phyloP scores from a whole-genome alignment of 371 early-diverging fungal genomes.

The Scutellospora calospora region DNA sequence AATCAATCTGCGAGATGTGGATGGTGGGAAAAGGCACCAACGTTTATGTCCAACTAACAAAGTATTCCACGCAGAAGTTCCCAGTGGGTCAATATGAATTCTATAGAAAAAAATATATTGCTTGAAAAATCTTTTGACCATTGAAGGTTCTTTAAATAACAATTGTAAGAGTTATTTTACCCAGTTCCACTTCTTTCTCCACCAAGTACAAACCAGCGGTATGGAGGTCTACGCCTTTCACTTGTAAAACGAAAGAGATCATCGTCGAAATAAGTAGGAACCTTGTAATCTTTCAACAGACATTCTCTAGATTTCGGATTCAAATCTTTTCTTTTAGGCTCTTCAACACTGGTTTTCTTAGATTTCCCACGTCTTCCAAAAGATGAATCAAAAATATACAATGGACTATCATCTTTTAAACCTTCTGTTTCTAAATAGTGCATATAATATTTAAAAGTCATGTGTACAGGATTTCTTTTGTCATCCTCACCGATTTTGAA shows the following conservation, averaged over 20 bases:
- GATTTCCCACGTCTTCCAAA: conserved; percentile 53
- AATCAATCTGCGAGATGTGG: conserved; percentile 60
- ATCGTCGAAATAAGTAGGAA: conserved; percentile 79
- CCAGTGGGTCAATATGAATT: conserved; percentile 71
- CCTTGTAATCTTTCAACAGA: conserved; percentile 71
- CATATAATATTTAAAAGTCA: conserved; percentile 78
- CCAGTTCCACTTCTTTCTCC: conserved; percentile 74
- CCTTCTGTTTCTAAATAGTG: conserved; percentile 66
- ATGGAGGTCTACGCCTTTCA: conserved; percentile 65
- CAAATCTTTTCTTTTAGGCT: neutral
- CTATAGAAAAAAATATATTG: conserved; percentile 42
- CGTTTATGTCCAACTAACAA: conserved; percentile 71
- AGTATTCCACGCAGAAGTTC: conserved; percentile 77
- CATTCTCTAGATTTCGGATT: neutral
- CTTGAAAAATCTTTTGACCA: neutral
- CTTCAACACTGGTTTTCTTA: conserved; percentile 14
- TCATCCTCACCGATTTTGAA: conserved; percentile 88
- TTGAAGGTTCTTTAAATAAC: neutral
- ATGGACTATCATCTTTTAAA: conserved; percentile 76
- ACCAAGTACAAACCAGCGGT: conserved; percentile 74
- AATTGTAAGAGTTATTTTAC: conserved; percentile 47
- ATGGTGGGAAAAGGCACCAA: conserved; percentile 80
- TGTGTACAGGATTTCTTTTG: conserved; percentile 74
- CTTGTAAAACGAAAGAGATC: conserved; percentile 80
- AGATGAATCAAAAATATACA: conserved; percentile 84